Evolutionary conservation across 805 yeast genomes (phyloP), one percentile per base, ranked within the genome.

Genomic region (Barnettozyma californica): DNA sequence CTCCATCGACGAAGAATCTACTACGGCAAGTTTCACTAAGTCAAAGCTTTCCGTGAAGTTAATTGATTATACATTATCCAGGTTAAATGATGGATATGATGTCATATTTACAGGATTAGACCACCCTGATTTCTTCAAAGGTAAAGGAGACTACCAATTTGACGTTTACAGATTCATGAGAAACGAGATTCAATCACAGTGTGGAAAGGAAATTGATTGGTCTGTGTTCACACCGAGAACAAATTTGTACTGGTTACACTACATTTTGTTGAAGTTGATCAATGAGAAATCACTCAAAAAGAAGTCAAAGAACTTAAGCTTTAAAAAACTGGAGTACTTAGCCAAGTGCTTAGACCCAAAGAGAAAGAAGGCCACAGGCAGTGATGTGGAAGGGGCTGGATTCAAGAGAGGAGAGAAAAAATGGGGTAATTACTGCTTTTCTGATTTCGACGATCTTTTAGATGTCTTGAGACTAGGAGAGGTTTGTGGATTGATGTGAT

Each of bases 211-310:
- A 16, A 65, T 74, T 43, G 76, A 75, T 53, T 80, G 86, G 81
- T 66, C 77, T 2, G 51, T 55, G 19, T 67, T 63, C 48, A 66
- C 68, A 43, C 76, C 80, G 5, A 65, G 64, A 33, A 81, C 83
- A 26, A 84, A 83, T 56, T 60, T 83, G 16, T 58, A 76, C 29
- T 84, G 91, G 91, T 64, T 84, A 40, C 82, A 81, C 54, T 83
- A 81, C 57, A 50, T 84, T n/a, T 69, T 74, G 34, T 76, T 76
- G 45, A 73, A 75, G 51, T 56, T 83, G 48, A 44, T 81, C 9
- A 62, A 73, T 46, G 63, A 61, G 46, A 80, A 79, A 44, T 59
- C 61, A 20, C 63, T 68, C 26, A 58, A 59, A 38, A 53, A 49
- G 33, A 45, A 29, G 19, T 45, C 53, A 36, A 65, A 64, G 33